A percentile compares a stretch with the other conserved stretches of the same genome.
These are phyloP conservation scores for Kwoniella mangroviensis DNA, from an alignment of 768 basidiomycete species.

Conservation along the genomic window DNA sequence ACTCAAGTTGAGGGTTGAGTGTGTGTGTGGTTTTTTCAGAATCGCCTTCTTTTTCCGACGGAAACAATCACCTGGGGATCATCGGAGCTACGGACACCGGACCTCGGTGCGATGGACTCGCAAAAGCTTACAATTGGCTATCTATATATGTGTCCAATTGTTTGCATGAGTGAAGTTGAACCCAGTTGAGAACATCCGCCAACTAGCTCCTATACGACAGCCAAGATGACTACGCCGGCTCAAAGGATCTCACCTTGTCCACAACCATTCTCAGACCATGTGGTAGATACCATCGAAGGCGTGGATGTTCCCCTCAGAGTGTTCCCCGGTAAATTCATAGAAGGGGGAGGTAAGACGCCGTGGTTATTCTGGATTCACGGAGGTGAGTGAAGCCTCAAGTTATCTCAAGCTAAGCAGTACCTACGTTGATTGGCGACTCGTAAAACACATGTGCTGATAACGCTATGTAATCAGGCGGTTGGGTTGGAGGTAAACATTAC, in stretches of 20 bases:
- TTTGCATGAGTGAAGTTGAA: too few relatives aligned
- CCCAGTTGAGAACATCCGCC: too few relatives aligned
- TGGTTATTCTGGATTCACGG: conserved; percentile 37
- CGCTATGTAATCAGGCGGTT: conserved; percentile 17
- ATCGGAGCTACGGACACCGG: too few relatives aligned
- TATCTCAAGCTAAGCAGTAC: not conserved
- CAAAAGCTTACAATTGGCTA: too few relatives aligned
- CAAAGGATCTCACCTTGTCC: conserved; percentile 18
- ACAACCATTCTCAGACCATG: conserved; percentile 27
- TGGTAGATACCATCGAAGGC: conserved; percentile 18
- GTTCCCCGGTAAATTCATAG: conserved; percentile 16
- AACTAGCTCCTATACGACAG: too few relatives aligned
- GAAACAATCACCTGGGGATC: not conserved
- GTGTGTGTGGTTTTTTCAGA: not conserved
- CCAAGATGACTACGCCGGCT: conserved; percentile 19
- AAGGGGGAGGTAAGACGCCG: conserved; percentile 5
- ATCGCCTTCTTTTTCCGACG: not conserved
- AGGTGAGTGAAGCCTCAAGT: not conserved
- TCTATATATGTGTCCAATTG: too few relatives aligned
- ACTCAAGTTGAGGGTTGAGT: not conserved
- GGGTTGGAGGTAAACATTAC: conserved; percentile 25
- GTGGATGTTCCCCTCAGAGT: conserved; percentile 30
- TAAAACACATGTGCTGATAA: not conserved
- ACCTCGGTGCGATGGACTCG: too few relatives aligned
- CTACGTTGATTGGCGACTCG: not conserved